phyloP scores from a whole-genome alignment of 805 yeast genomes.

The Myxozyma melibiosi region DNA sequence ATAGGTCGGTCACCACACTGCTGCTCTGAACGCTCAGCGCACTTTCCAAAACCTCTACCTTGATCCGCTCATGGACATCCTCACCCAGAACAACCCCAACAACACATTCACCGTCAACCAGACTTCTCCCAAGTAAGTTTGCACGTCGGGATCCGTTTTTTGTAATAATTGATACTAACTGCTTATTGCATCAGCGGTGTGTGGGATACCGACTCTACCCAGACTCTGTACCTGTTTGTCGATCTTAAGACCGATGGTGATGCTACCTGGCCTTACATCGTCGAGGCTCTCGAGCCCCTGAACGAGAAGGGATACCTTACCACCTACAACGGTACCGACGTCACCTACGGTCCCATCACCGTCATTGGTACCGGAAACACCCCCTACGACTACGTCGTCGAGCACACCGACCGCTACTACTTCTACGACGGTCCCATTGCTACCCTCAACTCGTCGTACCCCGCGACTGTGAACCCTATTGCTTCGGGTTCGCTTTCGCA shows the following conservation, averaged over 20 bases:
- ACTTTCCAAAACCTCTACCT: slow-evolving; percentile 57
- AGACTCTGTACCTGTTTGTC: slow-evolving; percentile 62
- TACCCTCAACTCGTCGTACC: slow-evolving; percentile 28
- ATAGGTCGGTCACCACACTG: slow-evolving; percentile 58
- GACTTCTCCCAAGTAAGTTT: slow-evolving; percentile 23
- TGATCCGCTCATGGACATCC: slow-evolving; percentile 52
- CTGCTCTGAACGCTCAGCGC: slow-evolving; percentile 48
- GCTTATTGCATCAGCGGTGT: slow-evolving; percentile 38
- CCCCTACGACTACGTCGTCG: slow-evolving; percentile 49
- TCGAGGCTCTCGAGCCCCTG: slow-evolving; percentile 51
- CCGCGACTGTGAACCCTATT: slow-evolving; percentile 41
- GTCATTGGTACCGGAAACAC: slow-evolving; percentile 68
- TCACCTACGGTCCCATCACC: slow-evolving; percentile 58
- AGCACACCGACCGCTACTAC: slow-evolving; percentile 41
- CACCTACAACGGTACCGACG: slow-evolving; percentile 46
- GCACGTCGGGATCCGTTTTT: neutral
- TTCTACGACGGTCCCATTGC: slow-evolving; percentile 59
- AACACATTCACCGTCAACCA: slow-evolving; percentile 29
- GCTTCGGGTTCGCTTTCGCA: slow-evolving; percentile 42
- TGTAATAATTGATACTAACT: neutral
- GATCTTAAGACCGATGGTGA: slow-evolving; percentile 58
- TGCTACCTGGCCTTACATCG: slow-evolving; percentile 51
- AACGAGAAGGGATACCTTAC: slow-evolving; percentile 55
- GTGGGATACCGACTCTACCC: slow-evolving; percentile 51
- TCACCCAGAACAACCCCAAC: slow-evolving; percentile 51